Conservation (phyloP, 1,284 basidiomycete species). For the Gomphus bonarii region DNA sequence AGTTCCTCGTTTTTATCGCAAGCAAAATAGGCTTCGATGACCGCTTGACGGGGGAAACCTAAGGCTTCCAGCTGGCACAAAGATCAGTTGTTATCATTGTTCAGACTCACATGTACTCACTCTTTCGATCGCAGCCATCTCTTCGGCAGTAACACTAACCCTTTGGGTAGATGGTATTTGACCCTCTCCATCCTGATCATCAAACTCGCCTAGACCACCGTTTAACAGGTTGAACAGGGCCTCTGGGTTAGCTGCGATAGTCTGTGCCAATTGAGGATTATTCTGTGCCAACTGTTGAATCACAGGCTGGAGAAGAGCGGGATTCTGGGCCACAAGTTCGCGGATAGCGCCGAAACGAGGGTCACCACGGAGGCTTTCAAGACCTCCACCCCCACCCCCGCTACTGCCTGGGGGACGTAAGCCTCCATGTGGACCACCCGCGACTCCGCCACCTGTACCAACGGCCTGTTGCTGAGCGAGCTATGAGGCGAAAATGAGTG, state of each 20-base stretch:
- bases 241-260: conserved; percentile 61
- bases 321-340: conserved; percentile 65
- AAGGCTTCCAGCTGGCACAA: conserved; percentile 65
- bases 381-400: conserved; percentile 29
- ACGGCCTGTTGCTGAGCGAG: conserved; percentile 48
- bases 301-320: conserved; percentile 65
- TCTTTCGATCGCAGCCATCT: conserved; percentile 77
- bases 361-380: conserved; percentile 46
- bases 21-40: conserved; percentile 79
- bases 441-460: conserved; percentile 21
- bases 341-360: conserved; percentile 63
- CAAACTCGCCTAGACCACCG: conserved; percentile 24
- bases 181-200: conserved; percentile 32
- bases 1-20: conserved; percentile 95
- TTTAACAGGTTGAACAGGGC: conserved; percentile 57
- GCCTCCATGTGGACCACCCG: conserved; percentile 15
- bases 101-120: conserved; percentile 35
- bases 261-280: conserved; percentile 68
- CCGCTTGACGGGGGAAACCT: conserved; percentile 74
- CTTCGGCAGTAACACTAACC: conserved; percentile 74
- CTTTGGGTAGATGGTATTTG: conserved; percentile 51
- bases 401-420: conserved; percentile 23
- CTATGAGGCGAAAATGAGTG: conserved; percentile 23
- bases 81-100: neutral
- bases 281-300: conserved; percentile 70